A percentile compares a stretch with the other conserved stretches of the same genome.
phyloP scores from a whole-genome alignment of 2,329 filamentous ascomycete genomes.

The Berkeleyomyces basicola region DNA sequence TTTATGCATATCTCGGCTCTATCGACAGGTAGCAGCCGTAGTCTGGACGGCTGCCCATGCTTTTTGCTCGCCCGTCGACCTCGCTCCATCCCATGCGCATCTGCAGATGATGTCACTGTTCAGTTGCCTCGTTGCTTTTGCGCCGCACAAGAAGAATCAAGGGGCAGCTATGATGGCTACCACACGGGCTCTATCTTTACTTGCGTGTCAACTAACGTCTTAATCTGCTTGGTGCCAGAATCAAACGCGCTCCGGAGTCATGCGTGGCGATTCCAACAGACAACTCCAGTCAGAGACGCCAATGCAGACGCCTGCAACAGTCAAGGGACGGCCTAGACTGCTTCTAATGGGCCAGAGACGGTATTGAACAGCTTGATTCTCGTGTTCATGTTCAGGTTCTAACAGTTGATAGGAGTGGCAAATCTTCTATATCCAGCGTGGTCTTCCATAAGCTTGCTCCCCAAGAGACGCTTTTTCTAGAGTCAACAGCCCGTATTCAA shows the following conservation, averaged over 20 bases:
- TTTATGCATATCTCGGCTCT: background rate
- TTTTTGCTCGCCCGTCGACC: background rate
- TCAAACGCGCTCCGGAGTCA: conserved; percentile 31
- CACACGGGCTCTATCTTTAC: too few species aligned
- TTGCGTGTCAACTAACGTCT: background rate
- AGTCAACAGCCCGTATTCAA: conserved; percentile 85
- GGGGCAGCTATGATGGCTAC: too few species aligned
- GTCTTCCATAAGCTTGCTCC: conserved; percentile 98
- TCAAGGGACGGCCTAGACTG: conserved; percentile 63
- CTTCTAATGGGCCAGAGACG: conserved; percentile 90
- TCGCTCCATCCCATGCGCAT: background rate
- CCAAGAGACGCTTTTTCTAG: conserved; percentile 86
- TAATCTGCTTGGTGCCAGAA: conserved; percentile 37
- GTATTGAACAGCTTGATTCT: conserved; percentile 31
- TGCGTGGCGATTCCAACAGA: conserved; percentile 30
- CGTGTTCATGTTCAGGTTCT: background rate
- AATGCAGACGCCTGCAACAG: conserved; percentile 18
- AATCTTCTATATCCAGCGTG: conserved; percentile 95
- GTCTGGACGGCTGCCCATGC: background rate
- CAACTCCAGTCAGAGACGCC: conserved; percentile 29
- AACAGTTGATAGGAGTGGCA: conserved; percentile 56
- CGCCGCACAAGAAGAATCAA: conserved; percentile 34
- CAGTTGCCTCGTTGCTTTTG: background rate
- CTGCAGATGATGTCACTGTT: background rate
- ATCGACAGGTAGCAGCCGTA: background rate